Evolutionary conservation across 2,329 filamentous ascomycete genomes (phyloP).

Genomic region (Harringtonia lauricola): DNA sequence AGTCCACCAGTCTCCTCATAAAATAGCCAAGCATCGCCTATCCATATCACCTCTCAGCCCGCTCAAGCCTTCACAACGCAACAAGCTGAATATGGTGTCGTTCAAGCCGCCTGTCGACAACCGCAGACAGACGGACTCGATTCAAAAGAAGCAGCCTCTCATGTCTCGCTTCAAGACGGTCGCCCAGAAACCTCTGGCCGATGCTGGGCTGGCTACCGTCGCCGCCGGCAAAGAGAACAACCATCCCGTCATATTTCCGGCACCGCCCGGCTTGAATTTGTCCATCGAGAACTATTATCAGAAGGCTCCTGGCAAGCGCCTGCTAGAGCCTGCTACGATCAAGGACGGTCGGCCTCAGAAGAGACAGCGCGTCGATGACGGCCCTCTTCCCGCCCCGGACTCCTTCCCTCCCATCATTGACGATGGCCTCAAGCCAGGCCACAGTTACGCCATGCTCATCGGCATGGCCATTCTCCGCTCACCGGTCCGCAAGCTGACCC

Average conservation of each 20-base stretch:
- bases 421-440: constrained; percentile 77
- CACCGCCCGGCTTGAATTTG: constrained; percentile 34
- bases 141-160: constrained; percentile 52
- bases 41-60: constrained; percentile 50
- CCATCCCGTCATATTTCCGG: constrained; percentile 38
- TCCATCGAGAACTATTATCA: constrained; percentile 41
- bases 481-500: constrained; percentile 69
- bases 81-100: constrained; percentile 53
- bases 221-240: constrained; percentile 44
- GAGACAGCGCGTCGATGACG: constrained; percentile 53
- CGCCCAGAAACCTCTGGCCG: constrained; percentile 39
- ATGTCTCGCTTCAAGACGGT: constrained; percentile 49
- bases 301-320: constrained; percentile 45
- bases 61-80: constrained; percentile 41
- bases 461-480: constrained; percentile 94
- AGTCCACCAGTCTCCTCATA: constrained; percentile 57
- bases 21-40: constrained; percentile 38
- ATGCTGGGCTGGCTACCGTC: constrained; percentile 20
- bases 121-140: constrained; percentile 51
- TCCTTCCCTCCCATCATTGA: constrained; percentile 77
- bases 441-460: constrained; percentile 91
- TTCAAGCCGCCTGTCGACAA: constrained; percentile 53
- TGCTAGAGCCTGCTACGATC: constrained; percentile 64
- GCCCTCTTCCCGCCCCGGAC: constrained; percentile 52
- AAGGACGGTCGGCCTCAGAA: constrained; percentile 58